phyloP scores from a whole-genome alignment of 1,139 yeast genomes.

The Arxiozyma bovina region DNA sequence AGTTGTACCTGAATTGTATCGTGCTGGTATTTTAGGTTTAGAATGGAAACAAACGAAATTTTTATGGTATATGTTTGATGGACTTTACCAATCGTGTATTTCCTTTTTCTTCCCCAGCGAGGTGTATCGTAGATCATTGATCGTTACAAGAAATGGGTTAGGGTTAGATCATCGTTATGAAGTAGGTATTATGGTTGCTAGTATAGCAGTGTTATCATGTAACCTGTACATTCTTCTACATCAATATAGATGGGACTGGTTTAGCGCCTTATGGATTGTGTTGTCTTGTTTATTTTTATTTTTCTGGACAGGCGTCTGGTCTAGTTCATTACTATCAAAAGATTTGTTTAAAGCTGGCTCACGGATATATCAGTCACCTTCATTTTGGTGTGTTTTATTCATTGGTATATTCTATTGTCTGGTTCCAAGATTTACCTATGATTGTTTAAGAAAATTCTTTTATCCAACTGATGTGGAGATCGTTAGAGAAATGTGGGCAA shows the following conservation, averaged over 20 bases:
- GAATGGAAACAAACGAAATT: conserved; percentile 81
- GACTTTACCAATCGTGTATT: conserved; percentile 76
- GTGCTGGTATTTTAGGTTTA: conserved; percentile 68
- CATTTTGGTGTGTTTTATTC: conserved; percentile 77
- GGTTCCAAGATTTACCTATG: conserved; percentile 66
- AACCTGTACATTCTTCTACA: conserved; percentile 71
- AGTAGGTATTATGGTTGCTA: conserved; percentile 73
- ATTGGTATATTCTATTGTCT: conserved; percentile 66
- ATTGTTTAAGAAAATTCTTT: conserved; percentile 52
- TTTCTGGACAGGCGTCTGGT: conserved; percentile 91
- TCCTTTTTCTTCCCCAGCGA: conserved; percentile 84
- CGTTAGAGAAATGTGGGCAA: conserved; percentile 62
- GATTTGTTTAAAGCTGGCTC: conserved; percentile 74
- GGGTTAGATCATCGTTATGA: conserved; percentile 75
- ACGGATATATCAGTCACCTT: conserved; percentile 59
- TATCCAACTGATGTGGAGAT: conserved; percentile 78
- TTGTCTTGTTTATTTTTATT: conserved; percentile 62
- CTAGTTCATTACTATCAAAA: conserved; percentile 47
- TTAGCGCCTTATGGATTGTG: conserved; percentile 51
- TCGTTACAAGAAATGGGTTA: conserved; percentile 55
- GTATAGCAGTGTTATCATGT: conserved; percentile 72
- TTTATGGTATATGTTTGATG: conserved; percentile 79
- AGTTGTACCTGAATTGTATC: conserved; percentile 83
- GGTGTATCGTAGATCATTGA: conserved; percentile 46
- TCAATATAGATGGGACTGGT: conserved; percentile 94